Base-by-base conservation (phyloP, 2,329 filamentous ascomycete genomes). In the Didymellaceae sp. region DNA sequence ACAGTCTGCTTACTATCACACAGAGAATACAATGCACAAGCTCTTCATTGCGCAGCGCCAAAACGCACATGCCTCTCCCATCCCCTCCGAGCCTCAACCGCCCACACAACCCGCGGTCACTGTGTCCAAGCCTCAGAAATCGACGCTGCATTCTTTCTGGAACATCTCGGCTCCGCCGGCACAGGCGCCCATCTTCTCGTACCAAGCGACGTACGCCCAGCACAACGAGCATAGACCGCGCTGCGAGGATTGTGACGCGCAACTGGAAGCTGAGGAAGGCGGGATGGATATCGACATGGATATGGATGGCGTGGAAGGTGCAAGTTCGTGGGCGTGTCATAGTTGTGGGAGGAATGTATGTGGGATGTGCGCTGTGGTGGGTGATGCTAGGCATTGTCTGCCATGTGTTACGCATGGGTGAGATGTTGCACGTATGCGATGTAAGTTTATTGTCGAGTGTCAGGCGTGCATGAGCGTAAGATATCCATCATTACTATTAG, bases 81-180 rank as follows among this genome's bases (percentile, higher is more conserved):
- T 71, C 4, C 54, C 52, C 4, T 65, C 68, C 2, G 60, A 67
- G 8, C 18, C 60, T 7, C 48, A 49, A 9, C 62, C 58, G 25
- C 32, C 35, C 13, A 57, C 58, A 40, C 54, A 47, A 25, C 41
- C 47, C 16, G 18, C 40, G 37, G 22, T 33, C 31, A 10, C 35
- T 25, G 20, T 44, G 9, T 55, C 56, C 22, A 57, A 65, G 28
- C 57, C 65, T 18, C 77, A 79, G 51, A 74, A 72, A 47, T 78
- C 74, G 9, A 79, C 77, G 2, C 63, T 80, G 1, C 78, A 80
- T 50, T 67, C 72, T 2, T 79, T 80, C 61, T 80, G 78, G 78
- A 71, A 70, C 9, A 67, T 79, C 1, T 59, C 71, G 6, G 67
- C 71, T 13, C 61, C 67, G 3, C 69, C 64, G 6, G 63, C 69